Conservation (phyloP, 257 asterid species). For the Handroanthus guayacan region DNA sequence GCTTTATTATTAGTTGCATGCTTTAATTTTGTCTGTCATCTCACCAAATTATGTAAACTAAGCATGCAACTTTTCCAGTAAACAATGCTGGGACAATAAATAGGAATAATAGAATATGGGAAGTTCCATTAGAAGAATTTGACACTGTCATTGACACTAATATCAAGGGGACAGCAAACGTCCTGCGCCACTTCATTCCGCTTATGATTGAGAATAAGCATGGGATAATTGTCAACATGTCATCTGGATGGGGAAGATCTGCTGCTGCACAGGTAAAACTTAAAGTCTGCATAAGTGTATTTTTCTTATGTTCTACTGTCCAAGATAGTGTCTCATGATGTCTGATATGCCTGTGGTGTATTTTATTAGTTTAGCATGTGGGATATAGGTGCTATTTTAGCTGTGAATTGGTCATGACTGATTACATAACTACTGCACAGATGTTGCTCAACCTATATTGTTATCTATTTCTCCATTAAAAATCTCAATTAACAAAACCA, state of each 20-base stretch:
- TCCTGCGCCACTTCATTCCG: slow-evolving; percentile 90
- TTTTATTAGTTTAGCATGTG: slow-evolving; percentile 18
- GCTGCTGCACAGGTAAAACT: slow-evolving; percentile 93
- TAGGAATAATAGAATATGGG: slow-evolving; percentile 88
- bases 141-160: slow-evolving; percentile 90
- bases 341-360: neutral
- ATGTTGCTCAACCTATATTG: slow-evolving; percentile 11
- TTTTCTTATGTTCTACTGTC: neutral
- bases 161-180: slow-evolving; percentile 80
- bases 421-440: slow-evolving; percentile 27
- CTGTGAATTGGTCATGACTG: slow-evolving; percentile 17
- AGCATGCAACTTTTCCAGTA: slow-evolving; percentile 52
- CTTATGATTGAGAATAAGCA: slow-evolving; percentile 83
- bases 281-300: slow-evolving; percentile 6
- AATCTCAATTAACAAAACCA: neutral
- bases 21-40: neutral
- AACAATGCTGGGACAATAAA: slow-evolving; percentile 97
- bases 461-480: neutral
- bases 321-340: neutral
- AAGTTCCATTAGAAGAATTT: slow-evolving; percentile 86
- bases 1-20: neutral
- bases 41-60: slow-evolving; percentile 25
- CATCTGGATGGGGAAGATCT: slow-evolving; percentile 99
- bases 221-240: slow-evolving; percentile 87
- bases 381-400: slow-evolving; percentile 25